phyloP scores from a whole-genome alignment of 371 early-diverging fungal genomes.

The Actinomortierella wolfii region DNA sequence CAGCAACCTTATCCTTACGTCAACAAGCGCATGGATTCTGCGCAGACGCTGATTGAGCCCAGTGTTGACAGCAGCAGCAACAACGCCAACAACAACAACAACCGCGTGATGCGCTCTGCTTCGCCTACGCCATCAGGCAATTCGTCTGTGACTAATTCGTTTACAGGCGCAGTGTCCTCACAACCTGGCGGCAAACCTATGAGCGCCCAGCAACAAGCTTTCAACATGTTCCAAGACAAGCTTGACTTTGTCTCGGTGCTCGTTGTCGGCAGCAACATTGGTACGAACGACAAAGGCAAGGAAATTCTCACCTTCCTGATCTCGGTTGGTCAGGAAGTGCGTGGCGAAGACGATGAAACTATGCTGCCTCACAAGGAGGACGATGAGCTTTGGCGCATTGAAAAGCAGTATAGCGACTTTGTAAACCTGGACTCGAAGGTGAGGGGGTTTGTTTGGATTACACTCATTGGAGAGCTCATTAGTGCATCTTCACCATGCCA shows the following conservation, averaged over 20 bases:
- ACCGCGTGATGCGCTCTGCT: slow-evolving; percentile 7
- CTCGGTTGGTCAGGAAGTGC: slow-evolving; percentile 47
- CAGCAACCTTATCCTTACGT: slow-evolving; percentile 8
- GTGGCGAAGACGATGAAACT: slow-evolving; percentile 25
- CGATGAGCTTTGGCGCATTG: slow-evolving; percentile 76
- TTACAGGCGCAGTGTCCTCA: slow-evolving; percentile 6
- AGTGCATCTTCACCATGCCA: no score
- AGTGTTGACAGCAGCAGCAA: slow-evolving; percentile 1
- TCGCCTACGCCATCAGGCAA: slow-evolving; percentile 44
- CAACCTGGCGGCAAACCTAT: slow-evolving; percentile 3
- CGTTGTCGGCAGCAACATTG: slow-evolving; percentile 67
- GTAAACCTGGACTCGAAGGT: slow-evolving; percentile 73
- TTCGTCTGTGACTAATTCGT: slow-evolving; percentile 24
- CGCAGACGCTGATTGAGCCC: no score
- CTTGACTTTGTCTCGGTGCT: slow-evolving; percentile 23
- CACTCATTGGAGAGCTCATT: background rate
- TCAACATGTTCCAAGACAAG: slow-evolving; percentile 29
- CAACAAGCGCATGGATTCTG: no score
- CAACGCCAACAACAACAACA: background rate
- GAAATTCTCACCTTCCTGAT: slow-evolving; percentile 63
- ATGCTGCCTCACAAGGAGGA: slow-evolving; percentile 41
- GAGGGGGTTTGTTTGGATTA: slow-evolving; percentile 5
- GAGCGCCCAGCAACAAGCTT: slow-evolving; percentile 25
- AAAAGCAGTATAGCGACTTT: slow-evolving; percentile 85
- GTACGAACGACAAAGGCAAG: slow-evolving; percentile 72